A percentile compares a stretch with the other conserved stretches of the same genome.
Conservation (phyloP, 768 basidiomycete genomes). For the Russula emetica region DNA sequence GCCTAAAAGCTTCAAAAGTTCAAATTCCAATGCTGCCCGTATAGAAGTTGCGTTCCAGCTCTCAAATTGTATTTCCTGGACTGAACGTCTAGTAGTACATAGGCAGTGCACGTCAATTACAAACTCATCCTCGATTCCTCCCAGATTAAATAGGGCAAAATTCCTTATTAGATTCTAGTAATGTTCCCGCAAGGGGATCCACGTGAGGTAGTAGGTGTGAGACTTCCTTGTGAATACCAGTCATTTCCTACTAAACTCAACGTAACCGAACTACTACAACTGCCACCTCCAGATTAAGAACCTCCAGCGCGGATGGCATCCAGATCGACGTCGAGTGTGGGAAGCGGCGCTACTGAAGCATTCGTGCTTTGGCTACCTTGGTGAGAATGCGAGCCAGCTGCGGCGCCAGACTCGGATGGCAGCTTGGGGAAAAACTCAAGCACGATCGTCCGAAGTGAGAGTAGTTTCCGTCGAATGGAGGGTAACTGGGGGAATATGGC, state of each 20-base stretch:
- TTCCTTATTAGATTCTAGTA: neutral
- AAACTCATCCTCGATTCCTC: no score
- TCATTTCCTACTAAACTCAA: neutral
- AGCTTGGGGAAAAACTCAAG: neutral
- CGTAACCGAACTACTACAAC: neutral
- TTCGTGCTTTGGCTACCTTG: neutral
- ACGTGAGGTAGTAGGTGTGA: no score
- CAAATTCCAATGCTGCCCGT: no score
- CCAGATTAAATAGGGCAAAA: no score
- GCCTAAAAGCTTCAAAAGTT: no score
- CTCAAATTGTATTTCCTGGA: no score
- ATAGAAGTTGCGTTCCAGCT: no score
- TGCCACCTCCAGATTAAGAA: neutral
- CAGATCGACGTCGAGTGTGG: constrained; percentile 4
- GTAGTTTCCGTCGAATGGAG: constrained; percentile 1
- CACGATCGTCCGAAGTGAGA: neutral
- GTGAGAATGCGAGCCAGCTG: neutral
- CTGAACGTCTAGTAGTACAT: no score
- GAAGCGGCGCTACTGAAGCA: neutral
- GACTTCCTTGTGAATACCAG: neutral
- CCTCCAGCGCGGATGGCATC: neutral
- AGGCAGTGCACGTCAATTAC: neutral
- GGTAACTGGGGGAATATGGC: constrained; percentile 14
- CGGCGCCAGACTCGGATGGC: neutral
- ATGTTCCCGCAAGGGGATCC: neutral